Percentiles rank a stretch among this genome's conserved stretches.
Conservation (phyloP, 371 early-diverging fungal species). For the Catenaria anguillulae region DNA sequence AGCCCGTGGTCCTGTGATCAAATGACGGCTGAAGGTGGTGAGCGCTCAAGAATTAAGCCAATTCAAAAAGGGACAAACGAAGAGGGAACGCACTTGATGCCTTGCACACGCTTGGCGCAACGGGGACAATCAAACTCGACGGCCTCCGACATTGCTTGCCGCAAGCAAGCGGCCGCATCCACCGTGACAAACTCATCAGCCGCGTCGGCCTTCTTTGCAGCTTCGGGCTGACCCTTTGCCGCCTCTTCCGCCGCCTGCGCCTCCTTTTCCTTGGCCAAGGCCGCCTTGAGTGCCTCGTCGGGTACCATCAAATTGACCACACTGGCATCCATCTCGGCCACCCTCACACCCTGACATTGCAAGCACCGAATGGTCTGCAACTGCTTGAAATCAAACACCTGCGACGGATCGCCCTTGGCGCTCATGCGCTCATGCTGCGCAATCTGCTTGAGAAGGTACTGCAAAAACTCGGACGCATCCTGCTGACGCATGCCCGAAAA, state of each 20-base stretch:
- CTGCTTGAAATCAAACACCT: conserved; percentile 53
- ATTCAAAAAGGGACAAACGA: no score
- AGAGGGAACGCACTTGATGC: conserved; percentile 36
- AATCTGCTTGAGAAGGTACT: conserved; percentile 52
- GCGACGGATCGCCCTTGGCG: conserved; percentile 49
- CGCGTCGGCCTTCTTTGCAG: conserved; percentile 6
- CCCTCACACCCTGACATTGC: conserved; percentile 63
- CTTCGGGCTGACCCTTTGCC: conserved; percentile 37
- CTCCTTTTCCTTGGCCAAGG: conserved; percentile 1
- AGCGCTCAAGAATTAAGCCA: no score
- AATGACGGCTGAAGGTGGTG: conserved; percentile 1
- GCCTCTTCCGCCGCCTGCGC: no score
- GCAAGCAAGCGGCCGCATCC: conserved; percentile 52
- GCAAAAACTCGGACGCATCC: conserved; percentile 90
- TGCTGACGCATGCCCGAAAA: conserved; percentile 94
- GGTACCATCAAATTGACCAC: conserved; percentile 59
- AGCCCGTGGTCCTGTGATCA: conserved; percentile 44
- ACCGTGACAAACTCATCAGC: conserved; percentile 42
- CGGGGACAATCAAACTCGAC: conserved; percentile 66
- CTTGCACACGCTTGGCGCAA: conserved; percentile 50
- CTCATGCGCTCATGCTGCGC: conserved; percentile 51
- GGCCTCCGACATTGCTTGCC: conserved; percentile 36
- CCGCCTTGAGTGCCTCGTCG: conserved; percentile 24
- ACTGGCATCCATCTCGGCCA: conserved; percentile 41
- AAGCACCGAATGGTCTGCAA: conserved; percentile 76